Evolutionary conservation across 1,284 basidiomycete species (phyloP), one percentile per base, ranked within the genome.

Genomic region (Schizophyllum commune): DNA sequence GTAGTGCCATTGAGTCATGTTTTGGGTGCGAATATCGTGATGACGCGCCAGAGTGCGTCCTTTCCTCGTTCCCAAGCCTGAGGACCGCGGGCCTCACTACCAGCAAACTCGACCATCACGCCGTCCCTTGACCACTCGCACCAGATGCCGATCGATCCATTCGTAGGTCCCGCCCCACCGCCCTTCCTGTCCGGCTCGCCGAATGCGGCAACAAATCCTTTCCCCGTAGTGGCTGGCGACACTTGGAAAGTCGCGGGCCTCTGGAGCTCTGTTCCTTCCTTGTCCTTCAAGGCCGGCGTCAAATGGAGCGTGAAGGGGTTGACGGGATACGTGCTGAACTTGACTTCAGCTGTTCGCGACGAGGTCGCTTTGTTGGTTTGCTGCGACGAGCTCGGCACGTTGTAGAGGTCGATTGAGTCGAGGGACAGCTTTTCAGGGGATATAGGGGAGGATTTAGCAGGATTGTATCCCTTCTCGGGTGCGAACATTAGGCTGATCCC

Each of bases 101-200:
- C 90, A 0, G 88, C 89, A 73, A 92, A 92, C 69, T 94, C 91
- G 17, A 92, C 82, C 86, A 92, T 88, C 22, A 94, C 69, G 1
- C 91, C 91, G 61, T 88, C 80, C 62, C 76, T 79, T n/a, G 83
- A 79, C 92, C 92, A 96, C 72, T 96, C 93, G 66, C 92, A 89
- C 91, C 92, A 96, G 63, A 95, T 93, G 19, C 86, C 86, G 65
- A 95, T 91, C 52, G 89, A 92, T n/a, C 89, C 89, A 8, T 82
- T 84, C 13, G 87, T 87, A 7, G 90, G 90, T 0, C 90, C 91
- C 9, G 83, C 77, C 0, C 92, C 92, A 22, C 93, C 92, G 5
- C 94, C 94, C 70, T 96, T 96, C 60, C 90, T 81, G 67, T 83
- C 83, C 6, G 94, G 94, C 73, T 96, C 94, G 19, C 93, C 93